Percentiles rank a stretch among this genome's conserved stretches.
Evolutionary conservation across 192 early-diverging fungal genomes (phyloP).

Genomic region (Coemansia sp.): DNA sequence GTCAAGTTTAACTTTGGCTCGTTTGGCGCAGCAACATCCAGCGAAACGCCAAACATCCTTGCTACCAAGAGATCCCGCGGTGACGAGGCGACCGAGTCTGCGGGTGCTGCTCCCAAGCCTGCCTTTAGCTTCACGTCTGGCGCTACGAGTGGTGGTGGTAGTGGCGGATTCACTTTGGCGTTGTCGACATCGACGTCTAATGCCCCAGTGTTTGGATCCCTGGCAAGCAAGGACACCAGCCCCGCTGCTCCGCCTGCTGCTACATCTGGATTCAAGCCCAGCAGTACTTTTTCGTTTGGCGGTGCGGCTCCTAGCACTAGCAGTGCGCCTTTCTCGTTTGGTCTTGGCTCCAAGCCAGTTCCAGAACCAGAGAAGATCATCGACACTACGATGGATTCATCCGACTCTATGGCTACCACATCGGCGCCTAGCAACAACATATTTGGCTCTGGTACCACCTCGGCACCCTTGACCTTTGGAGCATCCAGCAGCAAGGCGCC

Average conservation of each 20-base stretch:
- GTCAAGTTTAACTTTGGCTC: conserved; percentile 24
- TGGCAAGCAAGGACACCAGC: not conserved
- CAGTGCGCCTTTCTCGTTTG: conserved; percentile 10
- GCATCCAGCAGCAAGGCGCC: conserved; percentile 14
- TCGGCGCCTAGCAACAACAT: not conserved
- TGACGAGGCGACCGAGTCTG: not conserved
- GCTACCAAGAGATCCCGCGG: not conserved
- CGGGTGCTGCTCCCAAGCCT: conserved; percentile 17
- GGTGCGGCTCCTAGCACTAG: not conserved
- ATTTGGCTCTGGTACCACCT: conserved; percentile 11
- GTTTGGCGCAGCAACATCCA: not conserved
- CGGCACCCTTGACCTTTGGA: conserved; percentile 32
- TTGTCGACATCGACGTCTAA: not conserved
- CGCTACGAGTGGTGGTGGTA: not conserved
- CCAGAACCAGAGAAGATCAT: conserved; percentile 26
- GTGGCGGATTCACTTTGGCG: not conserved
- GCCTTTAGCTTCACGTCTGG: conserved; percentile 19
- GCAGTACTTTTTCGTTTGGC: conserved; percentile 20
- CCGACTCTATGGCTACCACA: not conserved
- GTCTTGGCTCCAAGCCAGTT: not conserved
- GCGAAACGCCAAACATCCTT: not conserved
- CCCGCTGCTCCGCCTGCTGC: not conserved
- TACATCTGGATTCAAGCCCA: not conserved
- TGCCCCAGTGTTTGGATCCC: conserved; percentile 3
- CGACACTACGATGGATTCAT: conserved; percentile 21